phyloP scores from a whole-genome alignment of 306 rosid genomes.

The Glycyrrhiza uralensis region DNA sequence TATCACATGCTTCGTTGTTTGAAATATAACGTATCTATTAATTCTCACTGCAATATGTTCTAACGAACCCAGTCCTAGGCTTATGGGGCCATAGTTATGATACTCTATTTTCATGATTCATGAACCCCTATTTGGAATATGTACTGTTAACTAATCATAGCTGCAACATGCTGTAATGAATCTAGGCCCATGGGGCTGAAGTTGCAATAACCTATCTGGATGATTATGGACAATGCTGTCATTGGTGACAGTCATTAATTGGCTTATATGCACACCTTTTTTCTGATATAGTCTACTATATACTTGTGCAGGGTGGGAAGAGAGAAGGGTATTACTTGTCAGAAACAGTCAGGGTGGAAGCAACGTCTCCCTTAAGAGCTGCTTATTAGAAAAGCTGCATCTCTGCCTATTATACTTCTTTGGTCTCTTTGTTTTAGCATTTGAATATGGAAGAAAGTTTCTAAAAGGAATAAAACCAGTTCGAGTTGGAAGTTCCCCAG shows the following conservation, averaged over 20 bases:
- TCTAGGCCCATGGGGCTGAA: neutral
- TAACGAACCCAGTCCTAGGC: neutral
- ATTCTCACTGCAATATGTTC: neutral
- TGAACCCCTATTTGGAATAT: neutral
- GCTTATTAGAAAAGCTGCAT: constrained; percentile 43
- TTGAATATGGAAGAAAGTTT: constrained; percentile 45
- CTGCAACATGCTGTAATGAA: neutral
- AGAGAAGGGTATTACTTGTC: constrained; percentile 30
- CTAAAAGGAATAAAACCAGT: constrained; percentile 58
- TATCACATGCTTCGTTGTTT: neutral
- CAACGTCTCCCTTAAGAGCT: constrained; percentile 23
- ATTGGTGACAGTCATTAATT: neutral
- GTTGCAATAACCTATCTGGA: neutral
- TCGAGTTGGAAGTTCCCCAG: constrained; percentile 52
- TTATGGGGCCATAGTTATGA: neutral
- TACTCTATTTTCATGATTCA: neutral
- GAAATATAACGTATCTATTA: neutral
- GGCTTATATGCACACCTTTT: neutral
- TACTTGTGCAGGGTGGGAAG: constrained; percentile 63
- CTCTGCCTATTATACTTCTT: constrained; percentile 50
- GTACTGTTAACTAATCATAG: neutral
- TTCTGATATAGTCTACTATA: neutral
- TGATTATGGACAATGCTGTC: constrained; percentile 1
- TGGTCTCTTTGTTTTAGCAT: constrained; percentile 50
- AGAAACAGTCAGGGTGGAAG: constrained; percentile 48